Percentiles rank a stretch among this genome's conserved stretches.
phyloP scores from a whole-genome alignment of 116 monocot species.

The Zostera marina region DNA sequence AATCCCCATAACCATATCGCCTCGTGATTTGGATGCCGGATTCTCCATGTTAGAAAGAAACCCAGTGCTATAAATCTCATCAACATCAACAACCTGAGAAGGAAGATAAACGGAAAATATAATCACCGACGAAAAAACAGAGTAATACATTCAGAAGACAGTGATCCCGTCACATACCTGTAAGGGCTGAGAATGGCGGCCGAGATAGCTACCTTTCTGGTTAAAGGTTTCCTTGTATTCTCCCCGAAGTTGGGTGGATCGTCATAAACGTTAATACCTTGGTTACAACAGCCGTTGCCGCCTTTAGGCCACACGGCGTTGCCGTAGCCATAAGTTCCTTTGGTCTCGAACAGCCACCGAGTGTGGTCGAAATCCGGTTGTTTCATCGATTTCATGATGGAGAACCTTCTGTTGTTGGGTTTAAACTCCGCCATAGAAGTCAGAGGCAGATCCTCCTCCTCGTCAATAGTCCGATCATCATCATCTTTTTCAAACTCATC shows the following conservation, averaged over 20 bases:
- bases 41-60: slow-evolving; percentile 81
- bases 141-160: background rate
- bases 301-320: slow-evolving; percentile 95
- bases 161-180: slow-evolving; percentile 38
- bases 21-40: slow-evolving; percentile 68
- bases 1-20: slow-evolving; percentile 87
- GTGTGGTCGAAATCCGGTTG: slow-evolving; percentile 68
- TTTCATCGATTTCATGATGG: slow-evolving; percentile 57
- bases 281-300: slow-evolving; percentile 22
- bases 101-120: background rate
- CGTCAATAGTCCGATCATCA: slow-evolving; percentile 11
- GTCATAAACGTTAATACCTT: slow-evolving; percentile 43
- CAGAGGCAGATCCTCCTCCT: slow-evolving; percentile 32
- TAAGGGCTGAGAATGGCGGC: slow-evolving; percentile 95
- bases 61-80: slow-evolving; percentile 67
- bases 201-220: slow-evolving; percentile 67
- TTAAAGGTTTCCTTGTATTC: slow-evolving; percentile 42
- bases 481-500: slow-evolving; percentile 12
- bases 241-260: slow-evolving; percentile 64
- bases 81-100: slow-evolving; percentile 57
- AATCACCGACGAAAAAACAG: background rate
- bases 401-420: slow-evolving; percentile 21
- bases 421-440: slow-evolving; percentile 49
- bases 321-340: slow-evolving; percentile 94
- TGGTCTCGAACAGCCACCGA: slow-evolving; percentile 90